Base-by-base conservation (phyloP, 2,329 filamentous ascomycete species). In the Fusarium austroafricanum region DNA sequence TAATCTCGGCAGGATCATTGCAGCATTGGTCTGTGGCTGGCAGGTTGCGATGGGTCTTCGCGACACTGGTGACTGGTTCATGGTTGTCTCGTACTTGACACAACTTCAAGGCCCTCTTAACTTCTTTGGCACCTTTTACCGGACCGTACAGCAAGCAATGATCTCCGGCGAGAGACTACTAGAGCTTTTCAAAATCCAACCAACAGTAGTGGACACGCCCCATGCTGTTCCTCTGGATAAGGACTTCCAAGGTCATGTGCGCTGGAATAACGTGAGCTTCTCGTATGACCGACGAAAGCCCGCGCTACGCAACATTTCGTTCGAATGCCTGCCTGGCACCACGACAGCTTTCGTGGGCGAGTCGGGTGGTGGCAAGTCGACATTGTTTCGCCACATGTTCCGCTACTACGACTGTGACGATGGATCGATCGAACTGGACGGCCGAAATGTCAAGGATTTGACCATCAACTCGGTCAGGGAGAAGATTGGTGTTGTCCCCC, bases 291-390 rank as follows among this genome's bases (percentile, higher is more conserved):
- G 87, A 55, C 92, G 94, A 53, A 94, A 93, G 76, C 90, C 94
- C 9, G 96, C 96, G 2, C 81, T 99, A 65, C 89, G 91, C 67
- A 90, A 94, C 44, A 85, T 99, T 47, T 90, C 87, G 67, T 98
- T 99, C 79, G 90, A 91, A 67, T 97, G 94, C 78, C 82, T 83
- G 18, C 94, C 96, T 3, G 96, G 96, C 52, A 97, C 94, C 1
- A 98, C 94, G 0, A 99, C 95, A 8, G 96, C 96, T 1, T 90
- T 99, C 68, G 96, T 99, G 18, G 96, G 96, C 67, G 95, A 98
- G 78, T 98, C 95, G 31, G 96, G 96, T 44, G 96, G 96, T 61
- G 96, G 96, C 70, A 99, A 99, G 79, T 98, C 95, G 4, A 99
- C 96, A 0, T 87, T 99, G 26, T 97, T 99, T 83, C 91, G 96